A percentile compares a stretch with the other conserved stretches of the same genome.
phyloP scores from a whole-genome alignment of 2,329 filamentous ascomycete species.

The Colletotrichum sp. region DNA sequence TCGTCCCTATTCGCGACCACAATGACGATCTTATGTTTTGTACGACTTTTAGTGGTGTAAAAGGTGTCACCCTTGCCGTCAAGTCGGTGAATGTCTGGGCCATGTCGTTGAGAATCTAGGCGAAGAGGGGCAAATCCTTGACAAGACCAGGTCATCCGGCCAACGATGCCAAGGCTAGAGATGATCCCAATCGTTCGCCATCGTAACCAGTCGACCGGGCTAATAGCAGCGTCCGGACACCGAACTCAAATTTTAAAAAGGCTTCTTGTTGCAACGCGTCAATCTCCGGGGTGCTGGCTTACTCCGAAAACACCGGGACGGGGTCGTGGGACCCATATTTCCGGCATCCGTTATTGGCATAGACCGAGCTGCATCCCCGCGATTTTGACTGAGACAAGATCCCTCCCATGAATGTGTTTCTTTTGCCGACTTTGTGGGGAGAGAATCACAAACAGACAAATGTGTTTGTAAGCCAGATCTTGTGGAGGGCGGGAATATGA shows the following conservation, averaged over 20 bases:
- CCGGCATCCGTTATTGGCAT: neutral
- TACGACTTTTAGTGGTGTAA: neutral
- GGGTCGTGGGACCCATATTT: fast-evolving
- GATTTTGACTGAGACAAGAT: no score
- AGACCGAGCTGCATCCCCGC: neutral
- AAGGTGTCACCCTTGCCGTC: neutral
- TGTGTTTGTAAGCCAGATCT: neutral
- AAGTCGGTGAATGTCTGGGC: neutral
- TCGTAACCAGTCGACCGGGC: no score
- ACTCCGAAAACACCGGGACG: neutral
- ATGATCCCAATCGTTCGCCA: neutral
- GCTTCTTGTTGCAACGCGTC: neutral
- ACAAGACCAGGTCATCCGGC: neutral
- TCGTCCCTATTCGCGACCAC: neutral
- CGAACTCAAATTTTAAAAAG: no score
- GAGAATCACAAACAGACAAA: fast-evolving
- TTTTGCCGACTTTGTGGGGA: neutral
- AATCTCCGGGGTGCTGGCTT: neutral
- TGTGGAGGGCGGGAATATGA: neutral
- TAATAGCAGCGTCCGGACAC: no score
- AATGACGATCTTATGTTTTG: neutral
- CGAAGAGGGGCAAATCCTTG: neutral
- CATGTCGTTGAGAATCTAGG: neutral
- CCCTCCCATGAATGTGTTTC: no score
- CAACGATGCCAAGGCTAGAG: neutral